These are phyloP conservation scores for Leccinum barrowsii DNA, from an alignment of 768 basidiomycete species.

Conservation along the genomic window DNA sequence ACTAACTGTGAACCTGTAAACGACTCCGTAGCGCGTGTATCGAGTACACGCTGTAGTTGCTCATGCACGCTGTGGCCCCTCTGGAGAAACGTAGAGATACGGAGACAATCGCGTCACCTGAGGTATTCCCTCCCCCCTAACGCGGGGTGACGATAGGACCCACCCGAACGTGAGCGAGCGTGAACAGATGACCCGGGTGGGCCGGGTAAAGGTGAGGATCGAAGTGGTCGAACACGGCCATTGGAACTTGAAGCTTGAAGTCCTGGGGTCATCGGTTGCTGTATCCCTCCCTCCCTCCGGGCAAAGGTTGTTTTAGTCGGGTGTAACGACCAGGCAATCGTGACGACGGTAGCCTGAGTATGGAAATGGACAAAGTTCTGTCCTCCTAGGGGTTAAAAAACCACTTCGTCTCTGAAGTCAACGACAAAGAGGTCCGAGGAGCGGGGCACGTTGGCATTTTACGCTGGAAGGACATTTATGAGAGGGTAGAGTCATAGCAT, in stretches of 20 bases:
- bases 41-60: no score
- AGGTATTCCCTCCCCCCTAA: not conserved
- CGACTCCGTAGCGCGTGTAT: no score
- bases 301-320: not conserved
- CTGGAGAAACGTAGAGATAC: not conserved
- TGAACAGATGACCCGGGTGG: not conserved
- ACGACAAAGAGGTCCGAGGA: no score
- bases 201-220: not conserved
- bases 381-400: not conserved
- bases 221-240: no score
- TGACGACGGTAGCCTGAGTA: not conserved
- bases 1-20: no score
- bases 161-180: not conserved
- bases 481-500: no score
- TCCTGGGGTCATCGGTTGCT: not conserved
- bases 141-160: not conserved
- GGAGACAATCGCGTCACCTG: not conserved
- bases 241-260: not conserved
- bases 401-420: no score
- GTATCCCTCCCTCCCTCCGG: not conserved
- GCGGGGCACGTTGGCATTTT: no score
- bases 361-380: not conserved
- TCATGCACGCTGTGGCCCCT: no score
- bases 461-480: no score
- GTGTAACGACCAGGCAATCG: not conserved